Evolutionary conservation across 2,329 filamentous ascomycete species (phyloP).

Genomic region (Ophiostoma himal-ulmi): DNA sequence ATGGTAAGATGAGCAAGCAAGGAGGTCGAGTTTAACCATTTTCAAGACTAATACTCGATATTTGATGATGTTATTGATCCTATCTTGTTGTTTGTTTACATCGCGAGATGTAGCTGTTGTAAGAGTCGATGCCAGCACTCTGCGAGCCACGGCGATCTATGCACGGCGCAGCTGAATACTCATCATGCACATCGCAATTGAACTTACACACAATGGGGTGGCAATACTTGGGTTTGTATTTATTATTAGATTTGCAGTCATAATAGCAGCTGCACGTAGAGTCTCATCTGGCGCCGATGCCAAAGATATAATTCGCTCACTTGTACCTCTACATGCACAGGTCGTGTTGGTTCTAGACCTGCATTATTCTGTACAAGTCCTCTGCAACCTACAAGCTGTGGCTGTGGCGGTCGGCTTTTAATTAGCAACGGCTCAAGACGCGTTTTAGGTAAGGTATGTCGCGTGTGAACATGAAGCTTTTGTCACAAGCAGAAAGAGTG

Average conservation of each 20-base stretch:
- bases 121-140: neutral
- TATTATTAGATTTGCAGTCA: neutral
- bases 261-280: neutral
- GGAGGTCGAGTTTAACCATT: neutral
- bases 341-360: neutral
- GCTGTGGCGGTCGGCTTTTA: neutral
- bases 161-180: neutral
- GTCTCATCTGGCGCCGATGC: constrained; percentile 7
- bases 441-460: neutral
- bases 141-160: neutral
- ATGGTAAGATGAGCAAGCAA: constrained; percentile 8
- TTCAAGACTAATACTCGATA: neutral
- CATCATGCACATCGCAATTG: neutral
- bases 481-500: neutral
- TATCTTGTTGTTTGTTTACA: neutral
- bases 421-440: neutral
- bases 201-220: neutral
- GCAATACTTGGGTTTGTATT: neutral
- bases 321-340: neutral
- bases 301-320: neutral
- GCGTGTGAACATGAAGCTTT: neutral
- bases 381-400: neutral
- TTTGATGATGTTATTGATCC: neutral
- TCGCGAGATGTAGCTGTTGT: neutral
- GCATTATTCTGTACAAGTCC: neutral